Conservation (phyloP, 2,329 filamentous ascomycete genomes). For the Neonectria neomacrospora region DNA sequence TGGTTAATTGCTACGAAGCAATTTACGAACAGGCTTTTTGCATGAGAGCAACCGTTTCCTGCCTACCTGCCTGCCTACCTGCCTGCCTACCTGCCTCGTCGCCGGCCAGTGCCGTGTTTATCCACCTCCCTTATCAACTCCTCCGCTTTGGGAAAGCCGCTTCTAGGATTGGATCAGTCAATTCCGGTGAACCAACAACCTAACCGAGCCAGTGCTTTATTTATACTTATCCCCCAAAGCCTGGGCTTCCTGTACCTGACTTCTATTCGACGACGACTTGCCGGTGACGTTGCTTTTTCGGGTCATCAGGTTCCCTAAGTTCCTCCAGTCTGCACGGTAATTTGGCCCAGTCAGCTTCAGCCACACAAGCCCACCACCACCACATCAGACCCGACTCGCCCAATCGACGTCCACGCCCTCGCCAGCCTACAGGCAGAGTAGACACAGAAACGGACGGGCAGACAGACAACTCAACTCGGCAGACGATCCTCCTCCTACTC, state of each 20-base stretch:
- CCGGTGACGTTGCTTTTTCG: background rate
- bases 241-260: background rate
- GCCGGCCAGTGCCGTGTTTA: background rate
- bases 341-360: constrained; percentile 27
- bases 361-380: constrained; percentile 25
- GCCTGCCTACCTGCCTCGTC: too few species aligned
- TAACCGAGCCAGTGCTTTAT: background rate
- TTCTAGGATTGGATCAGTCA: background rate
- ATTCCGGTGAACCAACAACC: background rate
- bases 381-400: background rate
- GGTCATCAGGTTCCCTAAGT: background rate
- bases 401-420: constrained; percentile 7
- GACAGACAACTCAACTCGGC: background rate
- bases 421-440: background rate
- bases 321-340: background rate
- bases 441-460: background rate
- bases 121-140: background rate
- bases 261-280: too few species aligned
- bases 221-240: background rate
- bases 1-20: background rate
- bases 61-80: too few species aligned
- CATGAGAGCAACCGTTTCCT: background rate
- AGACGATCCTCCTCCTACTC: constrained; percentile 6
- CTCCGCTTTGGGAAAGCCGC: background rate
- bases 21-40: too few species aligned